Evolutionary conservation across 345 rosid genomes (phyloP), one percentile per base, ranked within the genome.

Genomic region (Aquilaria malaccensis): DNA sequence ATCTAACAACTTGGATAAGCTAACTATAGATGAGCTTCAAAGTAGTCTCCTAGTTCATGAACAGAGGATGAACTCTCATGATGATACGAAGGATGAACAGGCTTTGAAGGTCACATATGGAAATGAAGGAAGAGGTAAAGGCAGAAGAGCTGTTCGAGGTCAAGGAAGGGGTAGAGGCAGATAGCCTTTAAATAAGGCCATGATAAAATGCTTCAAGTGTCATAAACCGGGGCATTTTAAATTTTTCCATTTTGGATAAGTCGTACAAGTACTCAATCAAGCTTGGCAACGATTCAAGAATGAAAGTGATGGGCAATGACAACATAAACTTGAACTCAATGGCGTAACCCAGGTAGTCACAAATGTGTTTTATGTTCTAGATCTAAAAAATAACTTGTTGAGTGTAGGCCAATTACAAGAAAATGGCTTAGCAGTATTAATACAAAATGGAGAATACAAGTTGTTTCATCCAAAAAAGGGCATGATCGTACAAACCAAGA

Each of bases 341-440:
- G 22, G 22, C 0, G 22, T 22, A 22, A 13, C 60, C 55, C 69
- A 65, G n/a, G 45, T 48, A 30, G 45, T 65, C 2, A 57, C 55
- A 7, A 37, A 54, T 47, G 69, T 65, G 11, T 65, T 45, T 10
- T 65, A 46, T 45, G 59, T 57, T 46, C 69, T 48, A 0, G 55
- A 54, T 45, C 13, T 65, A 41, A 55, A 65, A 11, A 65, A 50
- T 5, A 65, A 54, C 3, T n/a, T 65, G 31, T 11, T 65, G 0
- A 65, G 48, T 12, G 56, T 65, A 3, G 55, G 69, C 11, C 62
- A 65, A 54, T 0, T 55, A 3, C 1, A 55, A 22, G 30, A 45
- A 54, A 10, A 31, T 10, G 4, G 62, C 51, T 3, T 56, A 33
- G 13, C 1, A 14, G 0, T 30, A 9, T 10, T 65, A 6, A 65